Conservation (phyloP, 192 early-diverging fungal species). For the Linnemannia zychae region DNA sequence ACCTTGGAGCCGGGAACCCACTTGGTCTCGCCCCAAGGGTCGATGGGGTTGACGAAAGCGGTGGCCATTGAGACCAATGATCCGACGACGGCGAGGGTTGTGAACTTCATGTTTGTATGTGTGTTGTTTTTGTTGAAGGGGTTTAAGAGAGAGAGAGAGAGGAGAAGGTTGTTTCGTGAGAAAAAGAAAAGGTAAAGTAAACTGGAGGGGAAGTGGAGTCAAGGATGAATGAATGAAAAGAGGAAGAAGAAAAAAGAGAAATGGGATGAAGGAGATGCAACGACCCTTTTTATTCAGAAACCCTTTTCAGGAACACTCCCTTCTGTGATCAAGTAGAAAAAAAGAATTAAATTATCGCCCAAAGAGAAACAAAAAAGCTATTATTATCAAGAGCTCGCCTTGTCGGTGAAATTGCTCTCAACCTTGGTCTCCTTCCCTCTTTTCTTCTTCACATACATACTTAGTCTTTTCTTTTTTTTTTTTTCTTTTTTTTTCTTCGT, state of each 20-base stretch:
- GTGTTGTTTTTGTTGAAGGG: not conserved
- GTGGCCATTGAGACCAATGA: conserved; percentile 32
- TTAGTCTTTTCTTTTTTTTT: too few species aligned
- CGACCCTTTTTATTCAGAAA: not conserved
- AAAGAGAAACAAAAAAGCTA: too few species aligned
- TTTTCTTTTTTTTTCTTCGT: too few species aligned
- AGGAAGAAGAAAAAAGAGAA: not conserved
- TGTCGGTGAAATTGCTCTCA: too few species aligned
- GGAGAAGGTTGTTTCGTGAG: not conserved
- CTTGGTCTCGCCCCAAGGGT: conserved; percentile 22
- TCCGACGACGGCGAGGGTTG: conserved; percentile 23
- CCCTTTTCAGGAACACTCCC: not conserved
- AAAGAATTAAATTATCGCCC: not conserved
- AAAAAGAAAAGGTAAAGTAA: not conserved
- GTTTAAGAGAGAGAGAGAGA: not conserved
- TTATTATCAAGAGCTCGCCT: too few species aligned
- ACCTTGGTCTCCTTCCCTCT: too few species aligned
- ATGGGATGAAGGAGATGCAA: not conserved
- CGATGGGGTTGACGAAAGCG: conserved; percentile 40
- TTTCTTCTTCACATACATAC: too few species aligned
- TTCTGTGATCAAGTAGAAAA: conserved; percentile 1
- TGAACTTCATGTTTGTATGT: conserved; percentile 38
- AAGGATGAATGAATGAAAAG: conserved; percentile 11
- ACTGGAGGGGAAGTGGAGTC: not conserved
- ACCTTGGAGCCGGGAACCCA: conserved; percentile 37